Conservation (phyloP, 805 yeast genomes). For the Candida ortonii region DNA sequence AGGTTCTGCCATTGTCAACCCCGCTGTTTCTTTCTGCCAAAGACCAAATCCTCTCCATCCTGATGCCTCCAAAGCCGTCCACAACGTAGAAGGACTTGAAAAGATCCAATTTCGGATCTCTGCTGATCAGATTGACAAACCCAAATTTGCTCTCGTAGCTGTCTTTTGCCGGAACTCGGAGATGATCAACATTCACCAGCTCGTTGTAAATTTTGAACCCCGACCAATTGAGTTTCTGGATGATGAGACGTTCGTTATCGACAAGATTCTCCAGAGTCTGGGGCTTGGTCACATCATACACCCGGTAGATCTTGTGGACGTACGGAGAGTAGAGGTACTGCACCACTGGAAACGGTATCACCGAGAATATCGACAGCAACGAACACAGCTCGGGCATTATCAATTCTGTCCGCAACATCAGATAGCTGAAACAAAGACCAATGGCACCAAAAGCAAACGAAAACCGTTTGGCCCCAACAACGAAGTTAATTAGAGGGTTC, state of each 20-base stretch:
- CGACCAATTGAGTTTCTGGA: constrained; percentile 64
- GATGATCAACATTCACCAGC: constrained; percentile 48
- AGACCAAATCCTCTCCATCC: constrained; percentile 85
- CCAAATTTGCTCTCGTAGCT: constrained; percentile 40
- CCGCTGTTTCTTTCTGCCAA: constrained; percentile 68
- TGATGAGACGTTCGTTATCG: constrained; percentile 58
- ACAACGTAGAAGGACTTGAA: constrained; percentile 51
- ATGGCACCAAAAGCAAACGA: constrained; percentile 58
- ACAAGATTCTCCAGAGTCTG: constrained; percentile 64
- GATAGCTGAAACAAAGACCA: constrained; percentile 62
- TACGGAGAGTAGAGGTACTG: constrained; percentile 58
- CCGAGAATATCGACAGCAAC: constrained; percentile 39
- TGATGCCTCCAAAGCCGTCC: constrained; percentile 76
- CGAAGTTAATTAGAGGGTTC: constrained; percentile 60
- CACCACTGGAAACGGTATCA: constrained; percentile 57
- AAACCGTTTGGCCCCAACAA: constrained; percentile 60
- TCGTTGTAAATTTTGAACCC: constrained; percentile 68
- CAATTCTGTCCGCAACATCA: constrained; percentile 52
- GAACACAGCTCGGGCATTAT: constrained; percentile 48
- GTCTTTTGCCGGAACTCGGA: constrained; percentile 37
- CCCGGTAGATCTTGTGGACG: constrained; percentile 67
- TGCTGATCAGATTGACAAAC: constrained; percentile 47
- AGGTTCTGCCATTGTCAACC: constrained; percentile 61
- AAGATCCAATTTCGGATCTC: constrained; percentile 34
- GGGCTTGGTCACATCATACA: constrained; percentile 59